Evolutionary conservation across 345 rosid species (phyloP).

Genomic region (Syzygium jambos): DNA sequence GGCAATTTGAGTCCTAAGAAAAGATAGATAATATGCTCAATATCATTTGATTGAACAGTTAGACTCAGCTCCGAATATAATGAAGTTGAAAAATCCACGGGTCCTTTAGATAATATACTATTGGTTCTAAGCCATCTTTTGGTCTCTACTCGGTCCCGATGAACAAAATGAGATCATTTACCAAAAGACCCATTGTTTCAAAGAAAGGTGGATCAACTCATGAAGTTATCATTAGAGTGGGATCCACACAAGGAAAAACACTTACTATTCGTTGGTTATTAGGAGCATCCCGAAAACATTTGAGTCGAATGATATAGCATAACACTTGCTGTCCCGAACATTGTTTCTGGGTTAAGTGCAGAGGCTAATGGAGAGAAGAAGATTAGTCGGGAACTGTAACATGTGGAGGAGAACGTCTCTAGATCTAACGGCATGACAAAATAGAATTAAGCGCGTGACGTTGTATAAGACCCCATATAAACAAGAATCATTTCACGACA

Average conservation of each 20-base stretch:
- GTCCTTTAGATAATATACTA: not conserved
- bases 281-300: not conserved
- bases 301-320: accelerated
- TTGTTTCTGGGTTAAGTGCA: not conserved
- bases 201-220: not conserved
- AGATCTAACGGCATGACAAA: not conserved
- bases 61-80: not conserved
- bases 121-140: no score
- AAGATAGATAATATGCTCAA: not conserved
- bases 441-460: no score
- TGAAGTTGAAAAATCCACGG: not conserved
- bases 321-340: accelerated
- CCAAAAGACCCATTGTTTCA: not conserved
- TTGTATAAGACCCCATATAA: no score
- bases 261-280: no score
- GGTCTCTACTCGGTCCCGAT: accelerated
- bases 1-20: no score
- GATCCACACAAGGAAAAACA: not conserved
- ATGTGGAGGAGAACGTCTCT: not conserved
- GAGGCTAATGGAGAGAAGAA: not conserved
- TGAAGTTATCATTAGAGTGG: accelerated
- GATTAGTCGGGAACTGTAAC: not conserved
- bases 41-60: no score
- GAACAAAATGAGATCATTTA: no score
- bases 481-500: no score